Percentiles rank a stretch among this genome's conserved stretches.
phyloP scores from a whole-genome alignment of 1,284 basidiomycete genomes.

The Bjerkandera adusta region DNA sequence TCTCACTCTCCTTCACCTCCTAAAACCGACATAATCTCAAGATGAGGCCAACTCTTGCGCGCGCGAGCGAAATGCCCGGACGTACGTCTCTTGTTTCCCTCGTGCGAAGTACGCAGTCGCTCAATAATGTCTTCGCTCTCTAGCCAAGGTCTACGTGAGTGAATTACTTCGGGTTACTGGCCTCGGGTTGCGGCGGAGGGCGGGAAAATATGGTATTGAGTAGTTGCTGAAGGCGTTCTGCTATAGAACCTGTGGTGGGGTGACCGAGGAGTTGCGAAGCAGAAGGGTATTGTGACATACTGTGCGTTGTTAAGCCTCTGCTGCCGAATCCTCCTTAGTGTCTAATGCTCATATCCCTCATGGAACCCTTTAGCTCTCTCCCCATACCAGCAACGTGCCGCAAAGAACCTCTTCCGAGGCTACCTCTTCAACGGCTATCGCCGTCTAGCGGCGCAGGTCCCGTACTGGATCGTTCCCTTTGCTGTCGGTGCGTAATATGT shows the following conservation, averaged over 20 bases:
- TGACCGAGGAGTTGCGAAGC: slow-evolving; percentile 65
- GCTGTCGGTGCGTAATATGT: slow-evolving; percentile 64
- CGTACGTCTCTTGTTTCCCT: slow-evolving; percentile 40
- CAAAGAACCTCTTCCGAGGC: slow-evolving; percentile 66
- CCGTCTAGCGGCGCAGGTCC: slow-evolving; percentile 70
- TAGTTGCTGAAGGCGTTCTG: neutral
- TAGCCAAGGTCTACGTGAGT: slow-evolving; percentile 70
- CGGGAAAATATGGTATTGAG: neutral
- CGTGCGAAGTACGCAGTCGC: slow-evolving; percentile 1
- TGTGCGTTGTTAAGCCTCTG: slow-evolving; percentile 49
- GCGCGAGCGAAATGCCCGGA: slow-evolving; percentile 78
- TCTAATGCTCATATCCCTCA: neutral
- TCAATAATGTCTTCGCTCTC: slow-evolving; percentile 14
- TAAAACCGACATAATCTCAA: slow-evolving; percentile 23
- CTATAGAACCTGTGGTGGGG: slow-evolving; percentile 91
- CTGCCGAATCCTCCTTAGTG: slow-evolving; percentile 1
- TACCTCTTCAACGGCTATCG: slow-evolving; percentile 90
- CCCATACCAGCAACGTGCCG: slow-evolving; percentile 75
- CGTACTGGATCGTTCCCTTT: slow-evolving; percentile 83
- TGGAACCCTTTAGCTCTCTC: slow-evolving; percentile 62
- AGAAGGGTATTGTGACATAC: slow-evolving; percentile 82
- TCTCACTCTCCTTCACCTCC: slow-evolving; percentile 5
- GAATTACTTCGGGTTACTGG: neutral
- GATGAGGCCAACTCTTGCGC: slow-evolving; percentile 69
- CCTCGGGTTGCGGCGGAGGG: neutral